Percentiles rank a stretch among this genome's conserved stretches.
These are phyloP conservation scores for Saturnispora dispora DNA, from an alignment of 805 yeast species.

Conservation along the genomic window DNA sequence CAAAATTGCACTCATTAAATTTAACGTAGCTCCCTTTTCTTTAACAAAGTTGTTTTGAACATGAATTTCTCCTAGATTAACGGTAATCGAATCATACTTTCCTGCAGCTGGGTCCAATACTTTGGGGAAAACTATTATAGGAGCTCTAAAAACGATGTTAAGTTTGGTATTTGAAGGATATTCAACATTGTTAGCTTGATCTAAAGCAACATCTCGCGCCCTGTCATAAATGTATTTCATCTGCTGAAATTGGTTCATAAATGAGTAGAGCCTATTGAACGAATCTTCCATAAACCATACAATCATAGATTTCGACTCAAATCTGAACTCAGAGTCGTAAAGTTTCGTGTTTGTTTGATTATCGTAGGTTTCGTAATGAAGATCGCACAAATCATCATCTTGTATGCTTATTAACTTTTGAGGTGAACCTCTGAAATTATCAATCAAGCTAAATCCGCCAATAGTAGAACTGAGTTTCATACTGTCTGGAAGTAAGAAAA, in stretches of 20 bases:
- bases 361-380: constrained; percentile 77
- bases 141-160: constrained; percentile 68
- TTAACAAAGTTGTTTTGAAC: constrained; percentile 51
- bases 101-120: constrained; percentile 33
- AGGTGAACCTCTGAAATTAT: constrained; percentile 54
- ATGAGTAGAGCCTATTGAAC: constrained; percentile 54
- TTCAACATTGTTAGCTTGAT: constrained; percentile 58
- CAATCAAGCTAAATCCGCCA: constrained; percentile 72
- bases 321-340: constrained; percentile 48
- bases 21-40: constrained; percentile 30
- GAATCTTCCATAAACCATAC: constrained; percentile 79
- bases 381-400: constrained; percentile 69
- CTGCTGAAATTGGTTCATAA: constrained; percentile 61
- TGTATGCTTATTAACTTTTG: constrained; percentile 68
- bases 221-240: constrained; percentile 87
- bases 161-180: constrained; percentile 55
- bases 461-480: constrained; percentile 62
- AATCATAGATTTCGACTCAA: constrained; percentile 67
- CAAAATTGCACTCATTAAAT: constrained; percentile 58
- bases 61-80: constrained; percentile 75
- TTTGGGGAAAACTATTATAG: constrained; percentile 73
- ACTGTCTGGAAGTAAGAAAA: constrained; percentile 64
- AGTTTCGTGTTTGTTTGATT: constrained; percentile 37
- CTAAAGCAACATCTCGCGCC: constrained; percentile 81
- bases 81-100: constrained; percentile 52